Conservation (phyloP, 495 filamentous ascomycete species). For the Cudoniella acicularis region DNA sequence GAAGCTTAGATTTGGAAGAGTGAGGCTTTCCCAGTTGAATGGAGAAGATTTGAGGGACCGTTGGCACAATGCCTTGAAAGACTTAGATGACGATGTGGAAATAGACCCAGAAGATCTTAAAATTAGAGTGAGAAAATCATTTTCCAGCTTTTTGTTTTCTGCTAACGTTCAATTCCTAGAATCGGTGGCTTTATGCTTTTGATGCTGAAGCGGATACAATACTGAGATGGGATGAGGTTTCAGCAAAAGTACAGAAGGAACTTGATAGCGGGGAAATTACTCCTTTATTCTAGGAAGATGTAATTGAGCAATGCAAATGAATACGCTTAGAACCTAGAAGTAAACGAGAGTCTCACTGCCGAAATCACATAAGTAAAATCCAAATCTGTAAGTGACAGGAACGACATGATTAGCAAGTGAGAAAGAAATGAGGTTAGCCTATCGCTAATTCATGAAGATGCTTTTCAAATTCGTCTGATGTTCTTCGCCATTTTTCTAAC, state of each 20-base stretch:
- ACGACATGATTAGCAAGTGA: too few species aligned
- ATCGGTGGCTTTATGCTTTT: constrained; percentile 47
- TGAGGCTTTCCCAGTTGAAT: constrained; percentile 43
- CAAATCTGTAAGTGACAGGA: too few species aligned
- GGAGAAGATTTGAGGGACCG: constrained; percentile 50
- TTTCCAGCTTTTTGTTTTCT: neutral
- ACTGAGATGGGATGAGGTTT: constrained; percentile 39
- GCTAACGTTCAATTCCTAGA: constrained; percentile 16
- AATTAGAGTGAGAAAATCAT: constrained; percentile 30
- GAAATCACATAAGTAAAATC: neutral
- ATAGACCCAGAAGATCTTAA: constrained; percentile 50
- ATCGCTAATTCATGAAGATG: neutral
- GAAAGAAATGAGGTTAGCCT: too few species aligned
- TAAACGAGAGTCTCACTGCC: neutral
- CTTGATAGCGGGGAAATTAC: constrained; percentile 35
- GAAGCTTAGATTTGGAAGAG: constrained; percentile 45
- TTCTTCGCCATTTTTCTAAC: neutral
- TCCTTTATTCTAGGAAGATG: too few species aligned
- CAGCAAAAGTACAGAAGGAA: constrained; percentile 35
- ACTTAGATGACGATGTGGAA: constrained; percentile 41
- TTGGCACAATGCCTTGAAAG: constrained; percentile 49
- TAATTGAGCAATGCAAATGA: too few species aligned
- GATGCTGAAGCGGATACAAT: constrained; percentile 46
- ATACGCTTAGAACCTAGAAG: neutral
- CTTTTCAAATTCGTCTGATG: neutral